phyloP scores from a whole-genome alignment of 1,284 basidiomycete genomes.

The Moniliella sp. region DNA sequence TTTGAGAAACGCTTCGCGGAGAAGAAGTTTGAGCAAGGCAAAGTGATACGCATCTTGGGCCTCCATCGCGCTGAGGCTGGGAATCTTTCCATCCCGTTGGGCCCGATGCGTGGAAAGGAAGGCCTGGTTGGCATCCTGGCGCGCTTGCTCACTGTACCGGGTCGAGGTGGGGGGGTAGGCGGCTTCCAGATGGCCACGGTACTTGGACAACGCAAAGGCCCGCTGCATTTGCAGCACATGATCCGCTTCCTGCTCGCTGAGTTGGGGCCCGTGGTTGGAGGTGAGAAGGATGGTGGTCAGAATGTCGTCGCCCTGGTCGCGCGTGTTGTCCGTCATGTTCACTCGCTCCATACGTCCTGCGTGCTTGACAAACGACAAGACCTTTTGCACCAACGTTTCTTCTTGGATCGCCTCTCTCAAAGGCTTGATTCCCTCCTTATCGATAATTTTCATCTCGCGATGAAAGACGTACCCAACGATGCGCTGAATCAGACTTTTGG shows the following conservation, averaged over 20 bases:
- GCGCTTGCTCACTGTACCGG: too few relatives aligned
- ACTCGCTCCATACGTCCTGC: constrained; percentile 17
- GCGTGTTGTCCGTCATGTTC: constrained; percentile 8
- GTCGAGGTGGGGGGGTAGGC: constrained; percentile 3
- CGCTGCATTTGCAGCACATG: background rate
- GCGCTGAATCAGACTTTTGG: constrained; percentile 29
- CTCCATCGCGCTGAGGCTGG: background rate
- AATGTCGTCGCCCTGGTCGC: constrained; percentile 20
- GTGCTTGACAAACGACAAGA: constrained; percentile 26
- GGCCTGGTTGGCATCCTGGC: too few relatives aligned
- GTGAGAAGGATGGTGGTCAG: constrained; percentile 23
- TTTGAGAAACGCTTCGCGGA: constrained; percentile 2
- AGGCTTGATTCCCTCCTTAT: constrained; percentile 23
- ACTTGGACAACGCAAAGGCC: background rate
- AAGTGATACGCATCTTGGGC: constrained; percentile 2
- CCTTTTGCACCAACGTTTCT: constrained; percentile 14
- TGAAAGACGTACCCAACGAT: constrained; percentile 23
- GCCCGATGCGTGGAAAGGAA: too few relatives aligned
- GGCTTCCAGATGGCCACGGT: background rate
- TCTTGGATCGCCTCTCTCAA: constrained; percentile 16
- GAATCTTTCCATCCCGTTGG: too few relatives aligned
- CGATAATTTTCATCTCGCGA: constrained; percentile 13
- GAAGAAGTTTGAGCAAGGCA: constrained; percentile 3
- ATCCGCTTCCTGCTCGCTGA: too few relatives aligned
- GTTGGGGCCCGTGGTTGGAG: constrained; percentile 6